Conservation (phyloP, 306 rosid species). For the Prunus salicina region DNA sequence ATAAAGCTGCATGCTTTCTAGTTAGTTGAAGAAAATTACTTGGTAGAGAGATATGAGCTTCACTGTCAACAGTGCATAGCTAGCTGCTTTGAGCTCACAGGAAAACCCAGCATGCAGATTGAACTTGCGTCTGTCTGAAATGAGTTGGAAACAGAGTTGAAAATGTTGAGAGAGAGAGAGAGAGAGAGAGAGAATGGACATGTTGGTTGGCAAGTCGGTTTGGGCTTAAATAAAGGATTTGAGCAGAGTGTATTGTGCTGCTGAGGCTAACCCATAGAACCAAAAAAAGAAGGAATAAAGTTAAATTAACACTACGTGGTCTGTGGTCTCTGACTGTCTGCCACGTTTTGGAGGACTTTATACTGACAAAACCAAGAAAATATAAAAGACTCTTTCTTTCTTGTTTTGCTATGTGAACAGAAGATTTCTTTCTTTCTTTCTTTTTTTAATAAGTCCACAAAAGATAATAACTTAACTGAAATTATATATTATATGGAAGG, state of each 20-base stretch:
- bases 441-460: too few species aligned
- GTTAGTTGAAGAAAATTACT: neutral
- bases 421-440: too few species aligned
- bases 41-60: neutral
- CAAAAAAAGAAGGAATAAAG: too few species aligned
- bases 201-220: neutral
- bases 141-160: neutral
- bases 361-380: neutral
- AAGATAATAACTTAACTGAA: too few species aligned
- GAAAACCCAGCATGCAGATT: neutral
- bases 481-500: too few species aligned
- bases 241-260: neutral
- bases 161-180: neutral
- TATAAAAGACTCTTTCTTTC: neutral
- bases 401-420: neutral
- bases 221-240: neutral
- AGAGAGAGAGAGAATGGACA: too few species aligned
- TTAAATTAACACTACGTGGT: too few species aligned
- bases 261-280: too few species aligned
- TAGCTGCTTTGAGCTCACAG: neutral
- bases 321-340: neutral
- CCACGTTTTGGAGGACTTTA: neutral
- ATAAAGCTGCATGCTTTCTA: slow-evolving; percentile 23
- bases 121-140: neutral
- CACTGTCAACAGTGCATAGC: neutral